Percentiles rank a stretch among this genome's conserved stretches.
Conservation (phyloP, 2,329 filamentous ascomycete genomes). For the Calonectria naviculata region DNA sequence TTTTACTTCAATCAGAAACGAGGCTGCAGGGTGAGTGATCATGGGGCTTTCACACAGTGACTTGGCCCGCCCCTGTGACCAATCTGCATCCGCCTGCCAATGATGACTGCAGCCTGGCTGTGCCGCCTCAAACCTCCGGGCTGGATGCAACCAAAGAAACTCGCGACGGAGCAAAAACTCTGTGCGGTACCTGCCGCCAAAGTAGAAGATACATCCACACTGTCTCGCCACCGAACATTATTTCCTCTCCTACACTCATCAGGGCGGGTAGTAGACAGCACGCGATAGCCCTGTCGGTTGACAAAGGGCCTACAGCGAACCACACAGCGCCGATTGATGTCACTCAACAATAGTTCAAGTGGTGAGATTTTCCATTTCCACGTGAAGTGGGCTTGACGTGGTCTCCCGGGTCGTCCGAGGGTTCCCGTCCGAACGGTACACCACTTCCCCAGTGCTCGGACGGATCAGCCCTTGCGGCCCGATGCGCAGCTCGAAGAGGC, state of each 20-base stretch:
- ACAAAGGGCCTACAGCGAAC: not conserved
- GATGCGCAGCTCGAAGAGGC: slow-evolving; percentile 40
- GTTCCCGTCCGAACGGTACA: slow-evolving; percentile 32
- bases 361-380: slow-evolving; percentile 28
- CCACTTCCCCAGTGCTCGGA: slow-evolving; percentile 33
- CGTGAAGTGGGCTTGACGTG: slow-evolving; percentile 41
- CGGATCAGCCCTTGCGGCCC: slow-evolving; percentile 44
- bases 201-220: not conserved
- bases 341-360: slow-evolving; percentile 7
- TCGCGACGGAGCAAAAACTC: not conserved
- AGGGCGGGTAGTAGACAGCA: not conserved
- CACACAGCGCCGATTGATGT: not conserved
- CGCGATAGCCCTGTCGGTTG: not conserved
- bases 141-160: slow-evolving; percentile 4
- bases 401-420: slow-evolving; percentile 35
- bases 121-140: slow-evolving; percentile 7
- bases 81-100: slow-evolving; percentile 11
- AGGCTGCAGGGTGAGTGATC: slow-evolving; percentile 15
- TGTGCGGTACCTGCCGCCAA: not conserved
- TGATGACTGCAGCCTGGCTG: slow-evolving; percentile 17
- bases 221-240: not conserved
- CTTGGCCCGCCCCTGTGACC: slow-evolving; percentile 9
- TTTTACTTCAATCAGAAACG: slow-evolving; percentile 9
- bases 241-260: not conserved
- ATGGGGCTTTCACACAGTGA: slow-evolving; percentile 4